These are phyloP conservation scores for Diplosphaera chodatii DNA, from an alignment of 139 green algal genomes.

Conservation along the genomic window DNA sequence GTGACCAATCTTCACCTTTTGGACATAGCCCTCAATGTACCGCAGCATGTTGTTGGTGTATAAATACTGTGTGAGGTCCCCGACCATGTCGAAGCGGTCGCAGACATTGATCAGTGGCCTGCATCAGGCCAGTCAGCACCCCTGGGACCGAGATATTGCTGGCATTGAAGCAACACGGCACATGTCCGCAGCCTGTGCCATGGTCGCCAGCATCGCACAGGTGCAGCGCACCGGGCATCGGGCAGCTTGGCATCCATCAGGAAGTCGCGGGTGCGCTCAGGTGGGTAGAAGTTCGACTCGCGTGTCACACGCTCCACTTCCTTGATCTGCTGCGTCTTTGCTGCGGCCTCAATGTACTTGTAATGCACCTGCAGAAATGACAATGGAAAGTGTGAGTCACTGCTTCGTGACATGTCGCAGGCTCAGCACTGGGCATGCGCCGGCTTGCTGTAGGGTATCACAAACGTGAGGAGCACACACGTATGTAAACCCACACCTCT, in stretches of 20 bases:
- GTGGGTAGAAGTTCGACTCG: conserved; percentile 84
- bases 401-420: no score
- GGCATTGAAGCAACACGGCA: background rate
- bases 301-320: conserved; percentile 97
- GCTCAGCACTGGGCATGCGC: no score
- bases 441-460: no score
- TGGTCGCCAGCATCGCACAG: background rate
- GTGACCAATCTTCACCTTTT: conserved; percentile 87
- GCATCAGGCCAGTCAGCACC: background rate
- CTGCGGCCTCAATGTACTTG: conserved; percentile 99
- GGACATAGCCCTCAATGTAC: conserved; percentile 99
- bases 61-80: conserved; percentile 91
- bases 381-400: no score
- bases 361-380: conserved; percentile 50
- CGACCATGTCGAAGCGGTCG: conserved; percentile 94
- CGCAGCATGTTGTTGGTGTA: conserved; percentile 85
- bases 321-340: conserved; percentile 78
- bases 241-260: conserved; percentile 99
- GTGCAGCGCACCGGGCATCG: conserved; percentile 60
- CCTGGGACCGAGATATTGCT: background rate
- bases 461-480: no score
- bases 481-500: conserved; percentile 32
- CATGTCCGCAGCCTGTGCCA: background rate
- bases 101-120: conserved; percentile 98
- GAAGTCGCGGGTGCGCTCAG: conserved; percentile 89